Percentiles rank a stretch among this genome's conserved stretches.
Conservation (phyloP, 73 alveolate genomes). For the Paramecium tetraurelia region DNA sequence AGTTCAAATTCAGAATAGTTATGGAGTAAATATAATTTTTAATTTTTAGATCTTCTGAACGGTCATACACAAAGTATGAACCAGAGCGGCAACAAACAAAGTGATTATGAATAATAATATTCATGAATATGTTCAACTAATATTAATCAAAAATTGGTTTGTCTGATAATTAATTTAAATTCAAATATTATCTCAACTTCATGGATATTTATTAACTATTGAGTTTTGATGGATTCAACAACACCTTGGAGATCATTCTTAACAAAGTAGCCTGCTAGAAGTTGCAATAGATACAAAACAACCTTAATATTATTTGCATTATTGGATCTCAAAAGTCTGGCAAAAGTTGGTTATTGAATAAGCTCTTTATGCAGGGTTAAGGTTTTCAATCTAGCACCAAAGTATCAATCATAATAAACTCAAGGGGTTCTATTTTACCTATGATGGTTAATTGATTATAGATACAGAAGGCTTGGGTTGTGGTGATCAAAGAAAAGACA, state of each 20-base stretch:
- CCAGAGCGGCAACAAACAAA: background rate
- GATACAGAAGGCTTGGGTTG: slow-evolving; percentile 32
- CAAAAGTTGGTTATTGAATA: background rate
- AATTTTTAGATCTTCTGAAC: background rate
- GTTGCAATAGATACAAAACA: background rate
- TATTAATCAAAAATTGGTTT: background rate
- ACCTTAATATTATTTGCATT: background rate
- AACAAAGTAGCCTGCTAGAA: background rate
- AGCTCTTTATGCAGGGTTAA: slow-evolving; percentile 1
- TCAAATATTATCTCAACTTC: background rate
- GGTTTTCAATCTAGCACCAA: background rate
- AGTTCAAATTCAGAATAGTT: background rate
- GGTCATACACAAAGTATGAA: background rate
- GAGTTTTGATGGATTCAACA: slow-evolving; percentile 7
- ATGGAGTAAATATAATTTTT: background rate
- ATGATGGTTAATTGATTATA: slow-evolving; percentile 1
- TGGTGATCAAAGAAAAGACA: background rate
- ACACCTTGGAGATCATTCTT: background rate
- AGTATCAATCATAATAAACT: background rate
- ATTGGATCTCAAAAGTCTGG: background rate
- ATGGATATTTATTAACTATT: background rate
- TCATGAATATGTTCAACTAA: background rate
- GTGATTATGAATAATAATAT: background rate
- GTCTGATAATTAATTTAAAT: slow-evolving; percentile 22
- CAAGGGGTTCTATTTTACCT: background rate